Evolutionary conservation across 305 asterid genomes (phyloP).

Genomic region (Fraxinus ornus): DNA sequence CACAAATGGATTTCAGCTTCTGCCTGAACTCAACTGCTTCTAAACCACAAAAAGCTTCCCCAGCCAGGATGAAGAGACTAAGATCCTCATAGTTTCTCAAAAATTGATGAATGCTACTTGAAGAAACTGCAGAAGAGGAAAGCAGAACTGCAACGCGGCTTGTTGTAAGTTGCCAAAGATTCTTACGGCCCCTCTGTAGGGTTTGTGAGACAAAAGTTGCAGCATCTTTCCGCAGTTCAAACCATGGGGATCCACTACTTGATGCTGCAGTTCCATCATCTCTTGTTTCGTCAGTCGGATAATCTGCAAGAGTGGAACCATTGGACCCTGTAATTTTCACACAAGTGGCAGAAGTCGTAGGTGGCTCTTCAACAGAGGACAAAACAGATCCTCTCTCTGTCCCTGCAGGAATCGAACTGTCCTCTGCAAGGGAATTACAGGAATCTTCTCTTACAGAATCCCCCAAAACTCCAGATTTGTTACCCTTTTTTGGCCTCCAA

Average conservation of each 20-base stretch:
- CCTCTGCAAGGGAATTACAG: conserved; percentile 43
- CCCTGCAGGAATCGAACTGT: conserved; percentile 38
- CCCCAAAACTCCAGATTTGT: conserved; percentile 31
- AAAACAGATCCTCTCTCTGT: conserved; percentile 34
- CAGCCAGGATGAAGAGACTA: conserved; percentile 77
- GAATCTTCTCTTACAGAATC: conserved; percentile 42
- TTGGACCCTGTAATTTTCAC: conserved; percentile 41
- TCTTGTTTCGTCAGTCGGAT: conserved; percentile 59
- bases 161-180: conserved; percentile 98
- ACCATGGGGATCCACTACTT: conserved; percentile 97
- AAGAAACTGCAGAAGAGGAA: conserved; percentile 85
- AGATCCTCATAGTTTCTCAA: conserved; percentile 92
- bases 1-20: conserved; percentile 86
- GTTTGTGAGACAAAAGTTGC: conserved; percentile 76
- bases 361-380: conserved; percentile 43
- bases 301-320: conserved; percentile 35
- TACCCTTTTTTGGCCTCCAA: conserved; percentile 27
- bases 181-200: conserved; percentile 85
- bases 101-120: conserved; percentile 93
- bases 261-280: conserved; percentile 96
- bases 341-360: conserved; percentile 41
- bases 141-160: conserved; percentile 95
- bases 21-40: conserved; percentile 97
- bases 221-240: conserved; percentile 81
- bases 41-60: conserved; percentile 94